These are phyloP conservation scores for Acacia pycnantha DNA, from an alignment of 331 rosid species.

Conservation along the genomic window DNA sequence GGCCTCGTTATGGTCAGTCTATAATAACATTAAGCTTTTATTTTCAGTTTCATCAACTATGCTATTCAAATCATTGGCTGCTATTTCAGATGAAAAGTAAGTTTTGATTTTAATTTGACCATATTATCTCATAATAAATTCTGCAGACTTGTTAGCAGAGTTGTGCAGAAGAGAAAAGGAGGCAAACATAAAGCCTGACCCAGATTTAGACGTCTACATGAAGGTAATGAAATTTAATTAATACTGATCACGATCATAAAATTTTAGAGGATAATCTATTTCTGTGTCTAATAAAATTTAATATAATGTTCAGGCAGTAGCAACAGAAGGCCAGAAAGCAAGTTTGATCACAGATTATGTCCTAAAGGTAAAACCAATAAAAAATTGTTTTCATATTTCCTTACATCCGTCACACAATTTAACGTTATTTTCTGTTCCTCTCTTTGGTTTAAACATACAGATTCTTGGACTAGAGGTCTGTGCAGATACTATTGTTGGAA, in stretches of 20 bases:
- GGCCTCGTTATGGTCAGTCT: slow-evolving; percentile 53
- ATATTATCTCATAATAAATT: neutral
- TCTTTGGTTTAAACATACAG: slow-evolving; percentile 30
- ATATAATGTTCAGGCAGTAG: slow-evolving; percentile 41
- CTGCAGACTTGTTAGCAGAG: slow-evolving; percentile 54
- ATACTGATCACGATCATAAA: neutral
- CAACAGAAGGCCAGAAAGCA: slow-evolving; percentile 61
- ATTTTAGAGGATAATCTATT: neutral
- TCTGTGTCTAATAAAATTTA: neutral
- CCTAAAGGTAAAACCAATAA: slow-evolving; percentile 49
- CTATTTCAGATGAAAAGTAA: neutral
- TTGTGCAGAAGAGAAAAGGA: slow-evolving; percentile 60
- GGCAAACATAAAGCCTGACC: slow-evolving; percentile 57
- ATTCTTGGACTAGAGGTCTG: slow-evolving; percentile 59
- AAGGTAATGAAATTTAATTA: slow-evolving; percentile 45
- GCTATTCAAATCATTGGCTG: neutral
- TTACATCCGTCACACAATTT: slow-evolving; percentile 10
- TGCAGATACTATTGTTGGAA: slow-evolving; percentile 69
- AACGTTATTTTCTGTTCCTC: neutral
- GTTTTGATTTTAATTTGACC: neutral
- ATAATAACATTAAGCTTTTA: neutral
- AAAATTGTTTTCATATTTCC: slow-evolving; percentile 5
- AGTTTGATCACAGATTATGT: slow-evolving; percentile 59
- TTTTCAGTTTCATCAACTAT: neutral
- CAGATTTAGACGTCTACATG: slow-evolving; percentile 64